These are phyloP conservation scores for Barnettozyma siamensis DNA, from an alignment of 805 yeast genomes.

Conservation along the genomic window DNA sequence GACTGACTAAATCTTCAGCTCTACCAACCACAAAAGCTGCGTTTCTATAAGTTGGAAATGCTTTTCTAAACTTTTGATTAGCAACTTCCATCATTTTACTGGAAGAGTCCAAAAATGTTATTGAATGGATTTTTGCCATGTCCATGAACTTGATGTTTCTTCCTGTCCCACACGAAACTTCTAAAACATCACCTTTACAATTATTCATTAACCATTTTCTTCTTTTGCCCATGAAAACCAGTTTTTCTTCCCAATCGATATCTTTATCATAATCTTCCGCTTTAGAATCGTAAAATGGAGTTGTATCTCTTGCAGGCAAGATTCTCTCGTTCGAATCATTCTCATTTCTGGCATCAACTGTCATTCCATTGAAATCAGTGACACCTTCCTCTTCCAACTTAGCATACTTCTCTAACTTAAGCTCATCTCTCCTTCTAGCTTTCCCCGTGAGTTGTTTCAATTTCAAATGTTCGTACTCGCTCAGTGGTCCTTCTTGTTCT, in stretches of 20 bases:
- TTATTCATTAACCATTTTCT: conserved; percentile 78
- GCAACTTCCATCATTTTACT: conserved; percentile 79
- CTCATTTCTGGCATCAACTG: conserved; percentile 26
- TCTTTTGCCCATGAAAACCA: conserved; percentile 45
- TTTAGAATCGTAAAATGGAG: conserved; percentile 66
- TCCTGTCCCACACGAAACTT: conserved; percentile 95
- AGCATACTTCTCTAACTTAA: conserved; percentile 54
- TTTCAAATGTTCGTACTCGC: conserved; percentile 61
- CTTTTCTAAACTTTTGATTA: conserved; percentile 60
- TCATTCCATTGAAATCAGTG: conserved; percentile 27
- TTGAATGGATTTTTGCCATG: conserved; percentile 53
- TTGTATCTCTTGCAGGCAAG: conserved; percentile 73
- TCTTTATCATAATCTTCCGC: conserved; percentile 80
- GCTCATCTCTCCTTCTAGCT: conserved; percentile 58
- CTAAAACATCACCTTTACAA: conserved; percentile 82
- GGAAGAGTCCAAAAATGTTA: conserved; percentile 85
- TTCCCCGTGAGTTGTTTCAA: conserved; percentile 55
- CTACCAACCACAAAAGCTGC: conserved; percentile 88
- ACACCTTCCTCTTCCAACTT: conserved; percentile 38
- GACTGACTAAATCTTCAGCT: conserved; percentile 70
- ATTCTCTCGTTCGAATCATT: conserved; percentile 36
- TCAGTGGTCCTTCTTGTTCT: conserved; percentile 29
- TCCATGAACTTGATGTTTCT: conserved; percentile 77
- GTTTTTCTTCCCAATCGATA: conserved; percentile 51
- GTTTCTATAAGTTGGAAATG: conserved; percentile 58